Evolutionary conservation across 2,329 filamentous ascomycete species (phyloP).

Genomic region (Aureobasidium sp.): DNA sequence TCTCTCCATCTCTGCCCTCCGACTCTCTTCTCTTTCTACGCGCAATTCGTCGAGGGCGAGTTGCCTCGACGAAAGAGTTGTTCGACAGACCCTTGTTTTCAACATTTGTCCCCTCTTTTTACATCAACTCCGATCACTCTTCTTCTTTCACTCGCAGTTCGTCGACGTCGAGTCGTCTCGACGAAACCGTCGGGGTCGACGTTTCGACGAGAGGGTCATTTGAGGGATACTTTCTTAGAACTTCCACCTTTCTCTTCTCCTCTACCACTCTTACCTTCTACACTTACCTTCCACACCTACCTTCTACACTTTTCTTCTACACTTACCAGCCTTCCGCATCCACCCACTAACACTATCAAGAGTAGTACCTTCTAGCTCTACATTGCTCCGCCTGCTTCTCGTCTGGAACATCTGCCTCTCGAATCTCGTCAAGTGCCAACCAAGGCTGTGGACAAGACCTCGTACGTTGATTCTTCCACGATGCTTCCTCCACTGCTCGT

Average conservation of each 20-base stretch:
- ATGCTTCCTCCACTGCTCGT: neutral
- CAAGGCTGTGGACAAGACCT: neutral
- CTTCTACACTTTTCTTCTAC: too few relatives aligned
- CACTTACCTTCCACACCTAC: too few relatives aligned
- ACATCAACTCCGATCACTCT: too few relatives aligned
- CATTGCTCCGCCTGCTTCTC: neutral
- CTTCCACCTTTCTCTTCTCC: too few relatives aligned
- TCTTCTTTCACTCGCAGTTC: too few relatives aligned
- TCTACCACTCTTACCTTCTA: too few relatives aligned
- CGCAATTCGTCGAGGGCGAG: neutral
- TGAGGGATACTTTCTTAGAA: too few relatives aligned
- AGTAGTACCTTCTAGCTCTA: neutral
- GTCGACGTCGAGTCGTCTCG: too few relatives aligned
- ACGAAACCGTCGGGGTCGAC: too few relatives aligned
- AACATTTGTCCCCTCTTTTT: too few relatives aligned
- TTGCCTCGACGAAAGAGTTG: neutral
- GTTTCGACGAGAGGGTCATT: too few relatives aligned
- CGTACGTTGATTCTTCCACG: neutral
- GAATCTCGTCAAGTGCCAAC: neutral
- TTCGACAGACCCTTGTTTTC: neutral
- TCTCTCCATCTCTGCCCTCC: neutral
- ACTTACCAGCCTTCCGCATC: too few relatives aligned
- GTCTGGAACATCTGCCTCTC: neutral
- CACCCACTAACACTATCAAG: neutral
- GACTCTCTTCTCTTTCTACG: neutral